Evolutionary conservation across 305 asterid genomes (phyloP).

Genomic region (Fraxinus sp.): DNA sequence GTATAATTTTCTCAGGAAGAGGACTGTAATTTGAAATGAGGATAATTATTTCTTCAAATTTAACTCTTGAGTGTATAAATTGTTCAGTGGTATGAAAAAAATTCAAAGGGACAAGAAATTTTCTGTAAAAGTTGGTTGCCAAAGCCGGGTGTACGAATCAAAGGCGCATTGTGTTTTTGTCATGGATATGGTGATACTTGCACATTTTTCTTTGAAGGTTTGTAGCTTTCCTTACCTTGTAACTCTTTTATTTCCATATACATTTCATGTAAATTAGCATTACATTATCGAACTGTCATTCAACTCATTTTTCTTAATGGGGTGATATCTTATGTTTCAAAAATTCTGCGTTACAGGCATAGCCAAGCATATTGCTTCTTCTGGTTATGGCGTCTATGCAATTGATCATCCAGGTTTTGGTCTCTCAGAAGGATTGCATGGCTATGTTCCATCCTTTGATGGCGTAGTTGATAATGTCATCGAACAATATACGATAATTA

Average conservation of each 20-base stretch:
- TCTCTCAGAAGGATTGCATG: slow-evolving; percentile 90
- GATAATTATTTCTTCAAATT: neutral
- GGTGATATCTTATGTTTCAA: slow-evolving; percentile 1
- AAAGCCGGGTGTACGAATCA: slow-evolving; percentile 73
- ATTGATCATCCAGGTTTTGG: slow-evolving; percentile 97
- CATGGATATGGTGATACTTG: slow-evolving; percentile 98
- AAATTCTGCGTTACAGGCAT: slow-evolving; percentile 53
- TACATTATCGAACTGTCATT: neutral
- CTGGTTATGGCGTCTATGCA: slow-evolving; percentile 87
- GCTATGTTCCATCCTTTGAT: slow-evolving; percentile 75
- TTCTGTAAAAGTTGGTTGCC: slow-evolving; percentile 98
- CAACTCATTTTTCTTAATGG: neutral
- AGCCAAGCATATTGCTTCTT: slow-evolving; percentile 77
- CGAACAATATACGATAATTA: slow-evolving; percentile 65
- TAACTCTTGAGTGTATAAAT: neutral
- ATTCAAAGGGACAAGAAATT: slow-evolving; percentile 76
- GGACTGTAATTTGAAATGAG: neutral
- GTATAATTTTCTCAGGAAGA: neutral
- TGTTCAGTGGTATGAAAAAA: slow-evolving; percentile 77
- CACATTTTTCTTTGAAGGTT: slow-evolving; percentile 98
- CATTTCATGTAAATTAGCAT: neutral
- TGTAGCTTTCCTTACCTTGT: slow-evolving; percentile 12
- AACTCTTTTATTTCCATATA: neutral
- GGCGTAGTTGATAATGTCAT: slow-evolving; percentile 73
- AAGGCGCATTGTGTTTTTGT: slow-evolving; percentile 86